Evolutionary conservation across 371 early-diverging fungal genomes (phyloP).

Genomic region (Mortierella sp.): DNA sequence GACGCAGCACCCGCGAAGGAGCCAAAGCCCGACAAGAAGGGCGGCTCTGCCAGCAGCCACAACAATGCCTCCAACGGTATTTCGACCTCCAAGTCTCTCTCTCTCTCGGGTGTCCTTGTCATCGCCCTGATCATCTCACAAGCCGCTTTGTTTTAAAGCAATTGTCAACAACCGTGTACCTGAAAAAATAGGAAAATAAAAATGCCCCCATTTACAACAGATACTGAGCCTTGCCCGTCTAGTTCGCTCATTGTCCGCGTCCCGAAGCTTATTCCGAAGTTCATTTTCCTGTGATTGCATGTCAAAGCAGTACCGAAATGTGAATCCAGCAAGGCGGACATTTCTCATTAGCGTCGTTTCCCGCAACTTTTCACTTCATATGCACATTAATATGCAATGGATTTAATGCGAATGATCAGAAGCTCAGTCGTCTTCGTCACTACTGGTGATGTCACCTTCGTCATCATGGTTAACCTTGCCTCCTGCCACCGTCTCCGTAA

Average conservation of each 20-base stretch:
- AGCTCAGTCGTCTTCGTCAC: slow-evolving; percentile 40
- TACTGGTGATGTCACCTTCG: slow-evolving; percentile 52
- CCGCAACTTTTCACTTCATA: not conserved
- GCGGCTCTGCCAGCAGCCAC: not conserved
- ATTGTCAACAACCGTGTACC: not conserved
- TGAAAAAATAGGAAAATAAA: not conserved
- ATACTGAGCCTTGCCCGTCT: not conserved
- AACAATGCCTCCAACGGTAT: not conserved
- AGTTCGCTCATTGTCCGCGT: not conserved
- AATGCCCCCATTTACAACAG: not conserved
- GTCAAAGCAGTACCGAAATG: not conserved
- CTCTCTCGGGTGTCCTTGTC: slow-evolving; percentile 23
- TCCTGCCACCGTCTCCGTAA: slow-evolving; percentile 53
- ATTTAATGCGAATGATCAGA: not conserved
- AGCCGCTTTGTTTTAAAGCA: slow-evolving; percentile 1
- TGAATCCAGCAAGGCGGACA: slow-evolving; percentile 2
- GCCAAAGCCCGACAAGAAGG: slow-evolving; percentile 5
- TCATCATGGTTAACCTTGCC: slow-evolving; percentile 36
- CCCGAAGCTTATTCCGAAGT: slow-evolving; percentile 5
- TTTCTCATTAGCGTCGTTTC: not conserved
- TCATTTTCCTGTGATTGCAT: not conserved
- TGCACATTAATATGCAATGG: not conserved
- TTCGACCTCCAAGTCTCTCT: slow-evolving; percentile 3
- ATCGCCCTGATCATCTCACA: slow-evolving; percentile 25
- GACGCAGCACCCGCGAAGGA: slow-evolving; percentile 20